Conservation (phyloP, 129 eudicot species). For the Chrysanthemum makinoi region DNA sequence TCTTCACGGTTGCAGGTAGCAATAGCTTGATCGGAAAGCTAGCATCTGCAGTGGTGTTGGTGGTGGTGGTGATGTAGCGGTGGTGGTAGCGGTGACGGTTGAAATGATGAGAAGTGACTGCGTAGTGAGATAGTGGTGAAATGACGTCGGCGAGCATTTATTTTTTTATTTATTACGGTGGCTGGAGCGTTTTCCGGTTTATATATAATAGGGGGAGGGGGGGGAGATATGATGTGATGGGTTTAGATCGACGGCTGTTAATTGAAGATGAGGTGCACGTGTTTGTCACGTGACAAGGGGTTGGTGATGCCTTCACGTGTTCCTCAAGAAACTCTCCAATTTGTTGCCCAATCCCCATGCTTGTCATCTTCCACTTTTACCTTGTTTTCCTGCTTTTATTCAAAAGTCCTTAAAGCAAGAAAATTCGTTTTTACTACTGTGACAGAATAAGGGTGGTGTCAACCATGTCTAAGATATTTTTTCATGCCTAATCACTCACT, state of each 20-base stretch:
- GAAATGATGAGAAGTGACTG: background rate
- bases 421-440: no score
- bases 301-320: slow-evolving; percentile 39
- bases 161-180: background rate
- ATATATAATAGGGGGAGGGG: background rate
- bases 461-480: no score
- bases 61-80: background rate
- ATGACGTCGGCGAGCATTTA: slow-evolving; percentile 72
- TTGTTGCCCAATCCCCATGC: background rate
- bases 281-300: slow-evolving; percentile 23
- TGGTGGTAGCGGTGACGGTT: slow-evolving; percentile 35
- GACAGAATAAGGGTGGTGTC: no score
- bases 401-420: no score
- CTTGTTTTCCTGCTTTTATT: no score
- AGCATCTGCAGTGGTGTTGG: slow-evolving; percentile 27
- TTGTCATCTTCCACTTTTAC: background rate
- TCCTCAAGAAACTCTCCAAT: slow-evolving; percentile 27
- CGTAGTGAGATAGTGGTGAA: slow-evolving; percentile 36
- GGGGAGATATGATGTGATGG: slow-evolving; percentile 13
- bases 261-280: slow-evolving; percentile 25
- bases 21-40: slow-evolving; percentile 30
- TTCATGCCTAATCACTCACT: no score
- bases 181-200: no score
- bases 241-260: slow-evolving; percentile 33
- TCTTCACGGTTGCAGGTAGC: background rate